Base-by-base conservation (phyloP, 495 filamentous ascomycete species). In the Entonaema liquescens region DNA sequence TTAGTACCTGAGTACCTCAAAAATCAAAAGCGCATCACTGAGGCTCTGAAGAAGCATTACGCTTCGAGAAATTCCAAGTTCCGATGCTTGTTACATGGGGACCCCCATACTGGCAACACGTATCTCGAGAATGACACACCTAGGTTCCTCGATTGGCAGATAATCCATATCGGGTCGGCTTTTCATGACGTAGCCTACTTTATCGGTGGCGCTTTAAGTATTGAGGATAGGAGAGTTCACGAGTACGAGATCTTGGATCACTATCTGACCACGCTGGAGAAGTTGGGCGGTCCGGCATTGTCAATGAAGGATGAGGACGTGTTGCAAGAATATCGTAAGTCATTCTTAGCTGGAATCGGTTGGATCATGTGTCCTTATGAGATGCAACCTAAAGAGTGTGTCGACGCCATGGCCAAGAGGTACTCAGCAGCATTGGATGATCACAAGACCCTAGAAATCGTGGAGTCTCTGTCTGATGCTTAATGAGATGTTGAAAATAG, bases 151-250 rank as follows among this genome's bases (percentile, higher is more conserved):
- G 75, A 77, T 29, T 77, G 75, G 75, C 72, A 72, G n/a, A 60
- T 69, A 6, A 69, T 76, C 25, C 75, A 77, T 50, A 74, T 77
- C 40, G 73, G 67, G 6, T 76, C 75, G 6, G 72, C 70, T 17
- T 77, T 77, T 23, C 75, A 77, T 28, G 75, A 77, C 28, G 58
- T 77, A 5, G 73, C 74, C n/a, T 77, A 77, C 15, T 70, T 71
- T 42, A 64, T 77, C 54, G 70, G 67, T 17, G 53, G 73, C 3
- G 74, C 70, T 52, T 35, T 77, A n/a, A 65, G 88, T 84, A 74
- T 90, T 86, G 31, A 90, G 86, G 68, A 90, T 85, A 80, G 92
- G 87, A 12, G 91, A 83, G 3, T 87, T 85, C 67, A 93, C 83
- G 68, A 94, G 81, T 73, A 92, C 90, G 70, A 92, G 70, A 33